Evolutionary conservation across 192 early-diverging fungal species (phyloP), one percentile per base, ranked within the genome.

Genomic region (Obelidium mucronatum): DNA sequence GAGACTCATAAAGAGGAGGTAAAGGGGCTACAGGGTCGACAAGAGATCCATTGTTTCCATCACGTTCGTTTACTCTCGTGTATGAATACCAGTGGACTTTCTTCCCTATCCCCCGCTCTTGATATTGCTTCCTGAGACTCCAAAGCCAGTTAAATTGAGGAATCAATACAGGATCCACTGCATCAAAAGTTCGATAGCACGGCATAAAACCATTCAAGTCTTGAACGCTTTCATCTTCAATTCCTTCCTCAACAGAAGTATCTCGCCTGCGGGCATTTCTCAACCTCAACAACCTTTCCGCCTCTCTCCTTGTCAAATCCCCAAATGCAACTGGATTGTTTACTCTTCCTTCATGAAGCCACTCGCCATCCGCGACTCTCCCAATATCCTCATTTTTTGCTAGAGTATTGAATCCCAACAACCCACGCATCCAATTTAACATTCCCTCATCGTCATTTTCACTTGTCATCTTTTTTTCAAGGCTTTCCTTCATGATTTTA

Each of bases 241-340:
- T 30, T 1, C 53, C 69, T 54, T 13, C 13, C 40, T 60, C 59
- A 6, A 60, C 59, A 6, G 6, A 13, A 51, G 11, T 22, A 8
- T 22, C 48, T 8, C 22, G 8, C 35, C 66, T 40, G 15, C 30
- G 6, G 0, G 19, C 73, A 24, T 70, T 48, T 31, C 75, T 22
- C 17, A 36, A 13, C 36, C 52, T 33, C 75, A 55, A 55, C 35
- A 76, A 37, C 36, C 52, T 60, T 60, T 62, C 59, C 56, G 73
- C 70, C 2, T 63, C 70, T 19, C 39, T 40, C 19, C 54, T 34
- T 22, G 36, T 15, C 68, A 80, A 61, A 54, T 80, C 79, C 1
- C 70, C 79, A 63, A 79, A 81, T 1, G 33, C 28, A 13, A 60
- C 67, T 22, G 80, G 79, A 67, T 81, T 81, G 30, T 65, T 65